phyloP scores from a whole-genome alignment of 2,329 filamentous ascomycete genomes.

The Simplicillium sp. region DNA sequence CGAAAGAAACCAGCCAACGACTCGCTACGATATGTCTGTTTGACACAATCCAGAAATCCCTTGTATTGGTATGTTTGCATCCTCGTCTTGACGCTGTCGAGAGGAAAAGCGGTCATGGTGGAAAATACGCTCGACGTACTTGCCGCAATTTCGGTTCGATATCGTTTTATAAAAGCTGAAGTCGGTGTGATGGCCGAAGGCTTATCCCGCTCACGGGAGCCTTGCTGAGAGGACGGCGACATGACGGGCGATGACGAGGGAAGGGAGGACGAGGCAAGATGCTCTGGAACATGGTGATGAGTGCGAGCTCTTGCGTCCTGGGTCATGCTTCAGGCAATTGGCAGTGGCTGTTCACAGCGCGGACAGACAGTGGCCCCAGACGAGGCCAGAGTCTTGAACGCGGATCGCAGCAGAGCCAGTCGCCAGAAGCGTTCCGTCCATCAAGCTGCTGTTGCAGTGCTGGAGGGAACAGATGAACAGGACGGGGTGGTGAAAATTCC shows the following conservation, averaged over 20 bases:
- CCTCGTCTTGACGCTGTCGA: conserved; percentile 83
- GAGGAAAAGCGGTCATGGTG: conserved; percentile 71
- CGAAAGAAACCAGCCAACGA: conserved; percentile 70
- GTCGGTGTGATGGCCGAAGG: conserved; percentile 11
- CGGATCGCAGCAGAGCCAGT: conserved; percentile 21
- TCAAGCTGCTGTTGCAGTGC: conserved; percentile 17
- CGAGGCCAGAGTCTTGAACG: conserved; percentile 18
- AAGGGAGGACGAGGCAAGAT: conserved; percentile 2
- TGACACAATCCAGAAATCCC: conserved; percentile 65
- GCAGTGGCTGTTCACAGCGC: conserved; percentile 13
- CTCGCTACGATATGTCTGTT: conserved; percentile 66
- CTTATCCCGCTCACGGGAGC: neutral
- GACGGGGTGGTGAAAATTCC: neutral
- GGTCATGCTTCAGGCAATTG: conserved; percentile 6
- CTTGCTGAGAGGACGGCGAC: neutral
- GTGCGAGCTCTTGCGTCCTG: conserved; percentile 4
- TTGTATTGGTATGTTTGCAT: conserved; percentile 80
- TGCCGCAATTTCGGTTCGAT: conserved; percentile 73
- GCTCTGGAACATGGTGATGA: conserved; percentile 4
- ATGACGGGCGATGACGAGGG: conserved; percentile 3
- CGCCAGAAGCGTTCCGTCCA: conserved; percentile 26
- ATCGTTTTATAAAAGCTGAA: conserved; percentile 53
- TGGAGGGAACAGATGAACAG: neutral
- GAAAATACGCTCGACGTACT: conserved; percentile 69
- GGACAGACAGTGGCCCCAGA: conserved; percentile 17